A percentile compares a stretch with the other conserved stretches of the same genome.
Evolutionary conservation across 2,329 filamentous ascomycete genomes (phyloP).

Genomic region (Aspergillus sp.): DNA sequence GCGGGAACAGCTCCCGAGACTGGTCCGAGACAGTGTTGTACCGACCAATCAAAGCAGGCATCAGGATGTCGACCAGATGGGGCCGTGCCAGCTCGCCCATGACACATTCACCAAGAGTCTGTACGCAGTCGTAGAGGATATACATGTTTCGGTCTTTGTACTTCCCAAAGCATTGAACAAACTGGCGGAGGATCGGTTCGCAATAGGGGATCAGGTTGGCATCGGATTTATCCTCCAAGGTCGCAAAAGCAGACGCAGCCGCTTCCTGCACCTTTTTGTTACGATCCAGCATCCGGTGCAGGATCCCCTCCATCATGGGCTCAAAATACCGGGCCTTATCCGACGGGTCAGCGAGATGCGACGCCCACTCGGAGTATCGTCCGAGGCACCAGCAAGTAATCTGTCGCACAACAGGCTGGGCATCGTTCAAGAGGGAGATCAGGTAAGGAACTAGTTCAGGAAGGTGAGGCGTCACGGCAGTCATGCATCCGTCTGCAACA

Average conservation of each 20-base stretch:
- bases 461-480: slow-evolving; percentile 79
- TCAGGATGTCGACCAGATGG: slow-evolving; percentile 72
- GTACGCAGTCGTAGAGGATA: slow-evolving; percentile 95
- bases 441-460: slow-evolving; percentile 86
- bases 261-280: slow-evolving; percentile 99
- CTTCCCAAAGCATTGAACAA: slow-evolving; percentile 79
- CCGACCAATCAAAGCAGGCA: slow-evolving; percentile 82
- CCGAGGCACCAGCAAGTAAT: slow-evolving; percentile 98
- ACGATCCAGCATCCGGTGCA: slow-evolving; percentile 87
- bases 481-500: slow-evolving; percentile 88
- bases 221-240: slow-evolving; percentile 87
- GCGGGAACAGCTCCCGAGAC: slow-evolving; percentile 84
- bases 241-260: slow-evolving; percentile 89
- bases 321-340: slow-evolving; percentile 75
- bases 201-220: slow-evolving; percentile 75
- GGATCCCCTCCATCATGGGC: slow-evolving; percentile 92
- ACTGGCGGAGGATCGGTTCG: slow-evolving; percentile 81
- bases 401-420: slow-evolving; percentile 82
- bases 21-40: slow-evolving; percentile 83
- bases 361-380: slow-evolving; percentile 87
- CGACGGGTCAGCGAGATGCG: slow-evolving; percentile 56
- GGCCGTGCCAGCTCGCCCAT: slow-evolving; percentile 71
- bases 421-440: slow-evolving; percentile 72
- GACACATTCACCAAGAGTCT: slow-evolving; percentile 88
- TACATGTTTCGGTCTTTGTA: slow-evolving; percentile 99